phyloP scores from a whole-genome alignment of 2,329 filamentous ascomycete genomes.

The Aspergillus amoenus region DNA sequence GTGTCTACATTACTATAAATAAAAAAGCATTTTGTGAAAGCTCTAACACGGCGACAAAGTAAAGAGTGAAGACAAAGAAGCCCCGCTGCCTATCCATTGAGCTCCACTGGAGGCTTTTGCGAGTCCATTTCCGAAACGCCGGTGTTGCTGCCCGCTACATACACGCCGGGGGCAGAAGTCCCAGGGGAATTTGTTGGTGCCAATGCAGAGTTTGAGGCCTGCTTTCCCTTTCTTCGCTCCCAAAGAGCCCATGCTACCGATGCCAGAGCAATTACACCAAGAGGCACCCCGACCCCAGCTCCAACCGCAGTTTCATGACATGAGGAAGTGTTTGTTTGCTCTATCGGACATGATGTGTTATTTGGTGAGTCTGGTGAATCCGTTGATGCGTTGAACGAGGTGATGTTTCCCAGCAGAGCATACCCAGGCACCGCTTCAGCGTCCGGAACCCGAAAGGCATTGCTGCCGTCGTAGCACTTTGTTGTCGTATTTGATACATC shows the following conservation, averaged over 20 bases:
- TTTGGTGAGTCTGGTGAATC: background rate
- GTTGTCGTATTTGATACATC: conserved; percentile 9
- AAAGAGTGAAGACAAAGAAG: too few relatives aligned
- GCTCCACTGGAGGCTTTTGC: too few relatives aligned
- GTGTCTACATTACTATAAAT: too few relatives aligned
- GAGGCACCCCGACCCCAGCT: conserved; percentile 30
- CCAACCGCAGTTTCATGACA: conserved; percentile 25
- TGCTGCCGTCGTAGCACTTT: conserved; percentile 20
- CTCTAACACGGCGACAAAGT: too few relatives aligned
- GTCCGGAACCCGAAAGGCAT: conserved; percentile 26
- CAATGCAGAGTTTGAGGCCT: background rate
- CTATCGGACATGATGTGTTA: too few relatives aligned
- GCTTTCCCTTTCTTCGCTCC: conserved; percentile 16
- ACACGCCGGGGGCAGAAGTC: too few relatives aligned
- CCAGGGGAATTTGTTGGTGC: background rate
- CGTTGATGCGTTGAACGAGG: conserved; percentile 2
- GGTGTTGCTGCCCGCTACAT: too few relatives aligned
- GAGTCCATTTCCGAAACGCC: too few relatives aligned
- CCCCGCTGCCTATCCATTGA: too few relatives aligned
- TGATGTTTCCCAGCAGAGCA: conserved; percentile 22
- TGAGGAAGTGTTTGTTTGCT: background rate
- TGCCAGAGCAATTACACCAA: conserved; percentile 29
- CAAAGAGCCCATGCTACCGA: conserved; percentile 29
- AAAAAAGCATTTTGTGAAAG: too few relatives aligned
- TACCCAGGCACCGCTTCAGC: conserved; percentile 21